Evolutionary conservation across 2,329 filamentous ascomycete genomes (phyloP), one percentile per base, ranked within the genome.

Genomic region (Microdochium bolleyi): DNA sequence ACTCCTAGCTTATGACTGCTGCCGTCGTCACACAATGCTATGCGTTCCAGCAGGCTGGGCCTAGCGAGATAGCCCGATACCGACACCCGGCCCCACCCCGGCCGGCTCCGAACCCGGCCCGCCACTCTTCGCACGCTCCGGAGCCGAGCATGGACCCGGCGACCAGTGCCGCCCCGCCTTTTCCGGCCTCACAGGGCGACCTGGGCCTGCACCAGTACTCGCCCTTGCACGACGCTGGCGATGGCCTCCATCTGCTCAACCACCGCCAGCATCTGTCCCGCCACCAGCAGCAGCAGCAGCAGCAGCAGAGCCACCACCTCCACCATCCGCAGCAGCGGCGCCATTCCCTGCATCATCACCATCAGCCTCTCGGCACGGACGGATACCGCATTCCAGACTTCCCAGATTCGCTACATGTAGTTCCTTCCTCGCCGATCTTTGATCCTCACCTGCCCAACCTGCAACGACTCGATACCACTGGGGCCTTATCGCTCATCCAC

Each of bases 301-400:
- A 53, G 46, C 56, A 63, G 52, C 64, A 62, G 24, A 53, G 52
- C 14, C 56, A 58, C 24, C 53, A 53, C 25, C 56, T 57, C 25
- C 53, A 53, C 4, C 34, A 55, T 3, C 54, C 53, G 24, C 58
- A 56, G 38, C 32, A 52, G 32, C 57, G 58, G 16, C 57, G n/a
- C 24, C 53, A 53, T 56, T 62, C 62, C 52, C 60, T 61, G 54
- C 61, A 61, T 32, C 62, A 64, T 11, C 25, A 22, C 11, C 44
- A 51, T 13, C 27, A 44, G 19, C 65, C 70, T 51, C 67, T 67
- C 49, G 61, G 64, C 48, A 63, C 72, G 30, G 63, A 63, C 22
- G 65, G 63, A 34, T 46, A 46, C 21, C 16, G 41, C 9, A 16
- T 46, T 19, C 41, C 41, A 46, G 41, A 46, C 5, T 46, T 46